Evolutionary conservation across 2,329 filamentous ascomycete genomes (phyloP).

Genomic region (Xylariales sp.): DNA sequence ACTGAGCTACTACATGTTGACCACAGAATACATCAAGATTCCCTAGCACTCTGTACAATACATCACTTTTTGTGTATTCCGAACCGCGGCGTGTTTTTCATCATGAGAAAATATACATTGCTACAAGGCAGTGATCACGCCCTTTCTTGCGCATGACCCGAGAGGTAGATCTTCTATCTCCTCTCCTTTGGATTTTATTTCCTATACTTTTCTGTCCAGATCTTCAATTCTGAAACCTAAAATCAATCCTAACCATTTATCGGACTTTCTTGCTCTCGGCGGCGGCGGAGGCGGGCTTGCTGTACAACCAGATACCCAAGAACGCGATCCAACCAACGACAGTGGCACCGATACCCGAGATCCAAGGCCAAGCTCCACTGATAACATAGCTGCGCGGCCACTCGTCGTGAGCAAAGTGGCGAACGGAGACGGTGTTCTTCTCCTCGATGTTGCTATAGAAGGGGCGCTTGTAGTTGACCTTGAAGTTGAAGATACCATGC

Average conservation of each 20-base stretch:
- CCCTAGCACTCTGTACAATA: too few species aligned
- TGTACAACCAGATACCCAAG: conserved; percentile 82
- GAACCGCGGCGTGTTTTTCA: too few species aligned
- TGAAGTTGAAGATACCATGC: conserved; percentile 99
- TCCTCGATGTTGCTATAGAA: conserved; percentile 88
- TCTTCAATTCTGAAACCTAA: too few species aligned
- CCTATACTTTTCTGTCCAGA: too few species aligned
- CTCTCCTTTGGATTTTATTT: too few species aligned
- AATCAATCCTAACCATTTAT: conserved; percentile 22
- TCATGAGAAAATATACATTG: too few species aligned
- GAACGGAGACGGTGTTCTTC: conserved; percentile 90
- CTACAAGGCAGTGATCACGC: too few species aligned
- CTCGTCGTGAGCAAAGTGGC: conserved; percentile 96
- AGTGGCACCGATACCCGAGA: conserved; percentile 80
- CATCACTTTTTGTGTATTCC: too few species aligned
- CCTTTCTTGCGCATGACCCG: too few species aligned
- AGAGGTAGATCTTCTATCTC: too few species aligned
- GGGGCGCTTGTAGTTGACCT: conserved; percentile 93
- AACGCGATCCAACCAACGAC: conserved; percentile 81
- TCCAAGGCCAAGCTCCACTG: conserved; percentile 90
- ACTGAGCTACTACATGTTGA: too few species aligned
- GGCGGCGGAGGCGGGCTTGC: conserved; percentile 35
- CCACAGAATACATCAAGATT: too few species aligned
- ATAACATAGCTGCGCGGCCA: conserved; percentile 90
- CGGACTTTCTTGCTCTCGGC: conserved; percentile 41